These are phyloP conservation scores for Nemania abortiva DNA, from an alignment of 2,329 filamentous ascomycete species.

Conservation along the genomic window DNA sequence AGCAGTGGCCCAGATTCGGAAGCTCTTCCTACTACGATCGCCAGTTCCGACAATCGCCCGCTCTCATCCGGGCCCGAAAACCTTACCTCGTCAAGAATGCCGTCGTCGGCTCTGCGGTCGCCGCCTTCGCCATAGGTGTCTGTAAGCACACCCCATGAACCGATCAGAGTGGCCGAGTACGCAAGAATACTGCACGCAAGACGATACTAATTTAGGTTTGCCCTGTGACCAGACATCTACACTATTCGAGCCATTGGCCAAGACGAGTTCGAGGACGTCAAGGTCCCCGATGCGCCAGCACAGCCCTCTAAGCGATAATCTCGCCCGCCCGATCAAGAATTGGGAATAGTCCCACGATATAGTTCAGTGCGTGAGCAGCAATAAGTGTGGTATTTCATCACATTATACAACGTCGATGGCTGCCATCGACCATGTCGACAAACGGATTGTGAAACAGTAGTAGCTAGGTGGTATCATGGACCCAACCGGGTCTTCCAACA, in stretches of 20 bases:
- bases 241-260: constrained; percentile 88
- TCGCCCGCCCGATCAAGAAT: background rate
- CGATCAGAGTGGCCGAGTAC: background rate
- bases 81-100: constrained; percentile 94
- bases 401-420: constrained; percentile 14
- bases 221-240: constrained; percentile 62
- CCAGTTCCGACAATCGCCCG: constrained; percentile 84
- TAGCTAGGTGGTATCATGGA: constrained; percentile 48
- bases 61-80: constrained; percentile 89
- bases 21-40: constrained; percentile 89
- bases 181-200: background rate
- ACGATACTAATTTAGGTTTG: constrained; percentile 21
- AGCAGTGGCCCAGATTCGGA: constrained; percentile 54
- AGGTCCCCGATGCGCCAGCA: constrained; percentile 79
- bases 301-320: constrained; percentile 26
- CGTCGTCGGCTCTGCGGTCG: constrained; percentile 80
- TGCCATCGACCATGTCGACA: constrained; percentile 21
- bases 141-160: constrained; percentile 73
- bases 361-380: background rate
- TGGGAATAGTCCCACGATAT: background rate
- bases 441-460: constrained; percentile 28
- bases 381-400: constrained; percentile 14
- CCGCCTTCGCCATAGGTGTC: constrained; percentile 81
- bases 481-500: constrained; percentile 39
- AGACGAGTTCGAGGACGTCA: constrained; percentile 96